Evolutionary conservation across 2,329 filamentous ascomycete genomes (phyloP).

Genomic region (Diaporthe sp.): DNA sequence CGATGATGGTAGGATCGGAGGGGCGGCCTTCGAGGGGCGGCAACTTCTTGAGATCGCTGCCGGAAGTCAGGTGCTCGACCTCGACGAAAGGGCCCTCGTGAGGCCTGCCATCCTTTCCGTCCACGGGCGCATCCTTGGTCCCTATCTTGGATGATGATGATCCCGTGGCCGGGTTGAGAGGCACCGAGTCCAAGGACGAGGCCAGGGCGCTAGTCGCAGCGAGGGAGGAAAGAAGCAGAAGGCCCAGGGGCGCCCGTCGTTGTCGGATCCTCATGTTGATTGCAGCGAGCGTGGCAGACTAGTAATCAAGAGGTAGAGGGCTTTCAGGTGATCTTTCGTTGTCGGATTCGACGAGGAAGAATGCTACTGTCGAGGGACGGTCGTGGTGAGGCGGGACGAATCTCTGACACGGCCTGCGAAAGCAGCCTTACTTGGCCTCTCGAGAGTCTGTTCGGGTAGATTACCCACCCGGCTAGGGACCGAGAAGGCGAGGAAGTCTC

Average conservation of each 20-base stretch:
- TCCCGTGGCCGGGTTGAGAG: slow-evolving; percentile 41
- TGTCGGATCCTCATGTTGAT: slow-evolving; percentile 71
- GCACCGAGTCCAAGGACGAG: slow-evolving; percentile 41
- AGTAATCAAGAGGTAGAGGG: background rate
- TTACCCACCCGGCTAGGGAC: background rate
- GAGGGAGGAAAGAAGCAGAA: slow-evolving; percentile 71
- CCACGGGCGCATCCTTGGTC: slow-evolving; percentile 86
- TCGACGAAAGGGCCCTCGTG: slow-evolving; percentile 87
- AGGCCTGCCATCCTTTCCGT: slow-evolving; percentile 93
- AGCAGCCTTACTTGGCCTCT: slow-evolving; percentile 13
- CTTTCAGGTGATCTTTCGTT: background rate
- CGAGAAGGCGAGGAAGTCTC: background rate
- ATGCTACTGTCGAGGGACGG: background rate
- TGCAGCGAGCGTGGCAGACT: background rate
- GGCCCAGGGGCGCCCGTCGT: slow-evolving; percentile 65
- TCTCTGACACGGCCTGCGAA: slow-evolving; percentile 1
- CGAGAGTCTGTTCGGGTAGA: background rate
- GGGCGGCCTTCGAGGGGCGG: slow-evolving; percentile 64
- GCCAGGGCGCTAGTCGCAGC: slow-evolving; percentile 58
- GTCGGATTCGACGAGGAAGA: background rate
- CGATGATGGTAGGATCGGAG: slow-evolving; percentile 64
- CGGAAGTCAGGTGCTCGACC: slow-evolving; percentile 56
- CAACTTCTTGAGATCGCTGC: slow-evolving; percentile 51
- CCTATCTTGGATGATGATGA: slow-evolving; percentile 56
- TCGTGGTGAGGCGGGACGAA: slow-evolving; percentile 10